Base-by-base conservation (phyloP, 2,329 filamentous ascomycete species). In the Macroventuria anomochaeta region DNA sequence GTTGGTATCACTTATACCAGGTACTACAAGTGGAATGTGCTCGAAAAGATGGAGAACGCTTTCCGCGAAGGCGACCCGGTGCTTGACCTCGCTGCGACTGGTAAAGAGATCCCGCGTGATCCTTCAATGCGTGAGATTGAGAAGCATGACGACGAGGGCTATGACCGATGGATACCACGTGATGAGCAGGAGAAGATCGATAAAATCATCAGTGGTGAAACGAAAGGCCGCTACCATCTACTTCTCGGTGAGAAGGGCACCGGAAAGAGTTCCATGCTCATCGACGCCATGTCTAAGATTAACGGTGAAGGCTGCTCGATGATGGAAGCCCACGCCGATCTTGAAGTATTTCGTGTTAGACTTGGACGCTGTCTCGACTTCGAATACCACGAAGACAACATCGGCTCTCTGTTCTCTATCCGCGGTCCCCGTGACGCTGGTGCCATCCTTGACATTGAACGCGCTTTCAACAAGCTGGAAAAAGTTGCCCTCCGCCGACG, bases 381-480 rank as follows among this genome's bases (percentile, higher is more conserved):
- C 72, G 95, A 99, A 71, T 99, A 90, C 67, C 91, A 97, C 70
- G 95, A 97, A 77, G 95, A 99, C 78, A 97, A 96, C 69, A 97
- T 99, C 58, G 95, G 95, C 37, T 91, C 90, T 5, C 89, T 99
- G 55, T 99, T 99, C 75, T 96, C 90, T 55, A 96, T 99, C 68
- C 86, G 90, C 25, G 95, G 95, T 0, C 95, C 95, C 0, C 85
- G 95, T 36, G 95, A 99, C 68, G 93, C 91, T 3, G 96, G 91
- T 0, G 92, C 95, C 4, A 80, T 99, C 28, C 82, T 99, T 1
- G 95, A 99, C 71, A 97, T 99, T 58, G 95, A 99, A 72, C 86
- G 95, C 23, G 95, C 95, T 0, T 88, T 99, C 73, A 99, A 99
- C 81, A 99, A 99, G 76, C 79, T 99, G 10, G 95, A 99, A 71